A percentile compares a stretch with the other conserved stretches of the same genome.
phyloP scores from a whole-genome alignment of 257 asterid genomes.

The Echites panduratus region DNA sequence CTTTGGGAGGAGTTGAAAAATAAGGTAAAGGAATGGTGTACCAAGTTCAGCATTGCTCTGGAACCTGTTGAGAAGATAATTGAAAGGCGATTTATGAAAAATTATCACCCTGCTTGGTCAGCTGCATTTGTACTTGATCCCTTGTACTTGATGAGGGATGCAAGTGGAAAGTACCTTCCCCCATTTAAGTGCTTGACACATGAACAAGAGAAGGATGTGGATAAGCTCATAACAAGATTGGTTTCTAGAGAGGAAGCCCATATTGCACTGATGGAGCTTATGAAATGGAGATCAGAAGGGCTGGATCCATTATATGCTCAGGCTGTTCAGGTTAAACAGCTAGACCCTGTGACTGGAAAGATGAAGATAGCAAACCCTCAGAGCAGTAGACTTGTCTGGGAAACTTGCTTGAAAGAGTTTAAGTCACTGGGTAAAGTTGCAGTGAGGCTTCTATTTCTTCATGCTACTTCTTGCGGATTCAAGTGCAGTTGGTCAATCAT shows the following conservation, averaged over 20 bases:
- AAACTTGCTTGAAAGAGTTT: conserved; percentile 68
- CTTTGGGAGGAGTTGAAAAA: conserved; percentile 70
- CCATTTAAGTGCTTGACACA: conserved; percentile 66
- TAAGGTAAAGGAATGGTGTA: conserved; percentile 64
- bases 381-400: conserved; percentile 87
- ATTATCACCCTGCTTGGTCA: conserved; percentile 83
- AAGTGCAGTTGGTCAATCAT: conserved; percentile 50
- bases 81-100: conserved; percentile 49
- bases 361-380: conserved; percentile 81
- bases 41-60: conserved; percentile 39
- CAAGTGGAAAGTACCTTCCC: conserved; percentile 81
- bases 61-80: conserved; percentile 55
- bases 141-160: conserved; percentile 50
- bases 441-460: conserved; percentile 80
- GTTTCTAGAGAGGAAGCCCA: conserved; percentile 71
- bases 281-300: conserved; percentile 89
- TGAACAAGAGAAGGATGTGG: conserved; percentile 79
- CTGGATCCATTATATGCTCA: conserved; percentile 80
- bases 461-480: conserved; percentile 61
- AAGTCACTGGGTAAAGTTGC: conserved; percentile 62
- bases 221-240: conserved; percentile 52
- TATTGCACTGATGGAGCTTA: conserved; percentile 69
- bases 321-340: conserved; percentile 79
- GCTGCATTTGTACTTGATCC: conserved; percentile 90
- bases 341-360: conserved; percentile 66